These are phyloP conservation scores for Ascobolus immersus DNA, from an alignment of 495 filamentous ascomycete species.

Conservation along the genomic window DNA sequence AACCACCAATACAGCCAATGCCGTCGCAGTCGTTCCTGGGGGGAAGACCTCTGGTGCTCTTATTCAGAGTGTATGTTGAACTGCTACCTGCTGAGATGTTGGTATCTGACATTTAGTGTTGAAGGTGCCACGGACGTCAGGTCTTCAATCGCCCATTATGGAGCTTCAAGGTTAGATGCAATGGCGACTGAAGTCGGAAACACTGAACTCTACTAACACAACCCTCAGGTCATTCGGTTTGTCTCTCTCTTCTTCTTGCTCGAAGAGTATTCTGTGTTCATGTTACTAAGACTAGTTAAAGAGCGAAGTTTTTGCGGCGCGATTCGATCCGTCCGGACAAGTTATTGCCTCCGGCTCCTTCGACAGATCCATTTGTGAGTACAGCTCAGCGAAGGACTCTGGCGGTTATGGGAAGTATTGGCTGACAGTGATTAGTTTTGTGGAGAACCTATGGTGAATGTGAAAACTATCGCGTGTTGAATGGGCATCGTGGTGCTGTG, in stretches of 20 bases:
- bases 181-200: not conserved
- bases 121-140: conserved; percentile 61
- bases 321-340: conserved; percentile 68
- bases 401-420: not conserved
- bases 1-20: conserved; percentile 35
- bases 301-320: conserved; percentile 67
- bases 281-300: conserved; percentile 4
- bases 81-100: conserved; percentile 2
- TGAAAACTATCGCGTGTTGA: conserved; percentile 73
- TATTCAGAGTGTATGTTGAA: conserved; percentile 58
- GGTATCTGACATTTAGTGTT: conserved; percentile 7
- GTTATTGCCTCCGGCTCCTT: conserved; percentile 85
- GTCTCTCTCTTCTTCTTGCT: conserved; percentile 2
- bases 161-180: conserved; percentile 37
- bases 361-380: conserved; percentile 71
- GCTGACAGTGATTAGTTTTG: conserved; percentile 32
- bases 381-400: not conserved
- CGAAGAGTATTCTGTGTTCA: not conserved
- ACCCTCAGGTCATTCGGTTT: conserved; percentile 26
- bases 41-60: conserved; percentile 46
- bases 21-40: conserved; percentile 37
- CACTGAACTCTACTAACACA: not conserved
- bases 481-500: conserved; percentile 68
- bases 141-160: conserved; percentile 79
- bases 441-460: conserved; percentile 83